Conservation (phyloP, 306 rosid genomes). For the Castanea mollissima region DNA sequence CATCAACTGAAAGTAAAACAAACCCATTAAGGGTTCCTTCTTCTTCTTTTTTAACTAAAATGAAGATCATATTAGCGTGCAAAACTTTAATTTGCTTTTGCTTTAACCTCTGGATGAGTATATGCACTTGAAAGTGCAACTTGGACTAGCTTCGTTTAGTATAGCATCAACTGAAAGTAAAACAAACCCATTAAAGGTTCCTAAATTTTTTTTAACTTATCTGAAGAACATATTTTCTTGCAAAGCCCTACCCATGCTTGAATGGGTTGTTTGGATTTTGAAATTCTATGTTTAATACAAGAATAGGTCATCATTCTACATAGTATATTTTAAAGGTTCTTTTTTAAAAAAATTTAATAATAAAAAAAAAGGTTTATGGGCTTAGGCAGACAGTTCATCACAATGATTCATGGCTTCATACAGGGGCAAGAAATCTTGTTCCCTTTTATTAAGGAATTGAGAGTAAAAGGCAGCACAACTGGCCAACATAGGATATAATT, state of each 20-base stretch:
- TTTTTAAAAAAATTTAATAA: no score
- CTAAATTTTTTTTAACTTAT: not conserved
- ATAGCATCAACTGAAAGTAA: not conserved
- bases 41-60: not conserved
- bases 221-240: conserved; percentile 4
- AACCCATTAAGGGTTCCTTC: not conserved
- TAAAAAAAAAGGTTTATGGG: not conserved
- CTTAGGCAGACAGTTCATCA: not conserved
- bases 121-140: not conserved
- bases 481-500: not conserved
- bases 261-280: not conserved
- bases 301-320: not conserved
- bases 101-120: not conserved
- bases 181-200: not conserved
- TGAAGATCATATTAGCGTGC: conserved; percentile 1
- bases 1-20: not conserved
- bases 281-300: not conserved
- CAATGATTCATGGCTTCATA: not conserved
- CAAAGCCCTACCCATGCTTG: not conserved
- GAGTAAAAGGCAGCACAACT: not conserved
- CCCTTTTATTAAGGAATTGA: not conserved
- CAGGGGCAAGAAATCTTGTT: not conserved
- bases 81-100: not conserved
- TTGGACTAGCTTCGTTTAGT: not conserved
- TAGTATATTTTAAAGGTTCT: not conserved